phyloP scores from a whole-genome alignment of 805 yeast species.

The Priceomyces medius region DNA sequence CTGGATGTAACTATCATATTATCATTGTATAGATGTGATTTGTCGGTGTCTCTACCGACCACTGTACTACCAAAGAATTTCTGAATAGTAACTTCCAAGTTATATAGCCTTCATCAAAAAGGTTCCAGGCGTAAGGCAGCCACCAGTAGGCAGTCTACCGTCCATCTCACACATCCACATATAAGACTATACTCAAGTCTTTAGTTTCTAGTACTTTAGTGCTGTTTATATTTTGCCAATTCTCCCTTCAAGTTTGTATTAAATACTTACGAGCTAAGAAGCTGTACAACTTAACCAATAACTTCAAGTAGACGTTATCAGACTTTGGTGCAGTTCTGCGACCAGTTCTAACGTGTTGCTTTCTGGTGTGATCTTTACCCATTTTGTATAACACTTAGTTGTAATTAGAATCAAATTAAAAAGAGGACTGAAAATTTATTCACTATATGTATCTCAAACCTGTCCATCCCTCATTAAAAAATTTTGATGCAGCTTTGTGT shows the following conservation, averaged over 20 bases:
- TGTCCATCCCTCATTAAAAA: constrained; percentile 6
- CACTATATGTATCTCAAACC: neutral
- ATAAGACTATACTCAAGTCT: neutral
- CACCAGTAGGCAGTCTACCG: neutral
- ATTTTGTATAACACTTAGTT: constrained; percentile 39
- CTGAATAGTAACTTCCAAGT: neutral
- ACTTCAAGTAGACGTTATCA: constrained; percentile 97
- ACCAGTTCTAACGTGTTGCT: constrained; percentile 93
- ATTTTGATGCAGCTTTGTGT: constrained; percentile 6
- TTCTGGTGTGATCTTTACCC: constrained; percentile 97
- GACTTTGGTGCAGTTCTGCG: constrained; percentile 99
- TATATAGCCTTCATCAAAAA: neutral
- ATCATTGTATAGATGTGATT: neutral
- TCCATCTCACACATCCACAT: neutral
- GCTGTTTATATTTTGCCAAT: neutral
- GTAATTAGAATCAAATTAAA: neutral
- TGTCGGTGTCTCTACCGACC: constrained; percentile 14
- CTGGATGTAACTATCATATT: neutral
- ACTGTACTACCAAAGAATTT: neutral
- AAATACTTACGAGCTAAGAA: constrained; percentile 96
- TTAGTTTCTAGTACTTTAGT: neutral
- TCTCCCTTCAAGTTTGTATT: constrained; percentile 5
- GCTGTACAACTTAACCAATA: constrained; percentile 96
- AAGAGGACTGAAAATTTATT: neutral
- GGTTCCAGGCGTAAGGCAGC: constrained; percentile 1